A percentile compares a stretch with the other conserved stretches of the same genome.
Conservation (phyloP, 192 early-diverging fungal species). For the Podila epigama region DNA sequence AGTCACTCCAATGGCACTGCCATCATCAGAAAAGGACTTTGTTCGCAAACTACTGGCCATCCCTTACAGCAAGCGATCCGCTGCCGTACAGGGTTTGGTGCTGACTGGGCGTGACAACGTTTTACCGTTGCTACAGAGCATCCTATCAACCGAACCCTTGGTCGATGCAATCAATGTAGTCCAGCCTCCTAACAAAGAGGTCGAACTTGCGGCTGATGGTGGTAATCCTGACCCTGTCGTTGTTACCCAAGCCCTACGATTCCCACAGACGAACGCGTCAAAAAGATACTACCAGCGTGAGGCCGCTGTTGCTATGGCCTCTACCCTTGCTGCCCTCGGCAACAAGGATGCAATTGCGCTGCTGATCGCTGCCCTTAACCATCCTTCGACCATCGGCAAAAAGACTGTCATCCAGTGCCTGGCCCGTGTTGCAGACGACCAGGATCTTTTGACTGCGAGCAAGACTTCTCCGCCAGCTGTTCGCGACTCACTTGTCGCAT, state of each 20-base stretch:
- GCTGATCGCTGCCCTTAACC: slow-evolving; percentile 12
- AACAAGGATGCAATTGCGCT: slow-evolving; percentile 3
- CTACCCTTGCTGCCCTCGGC: slow-evolving; percentile 7
- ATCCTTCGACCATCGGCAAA: slow-evolving; percentile 28
- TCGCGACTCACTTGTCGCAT: slow-evolving; percentile 12
- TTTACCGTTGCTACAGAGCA: slow-evolving; percentile 9
- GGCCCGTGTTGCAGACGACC: slow-evolving; percentile 15
- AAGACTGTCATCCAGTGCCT: slow-evolving; percentile 20
- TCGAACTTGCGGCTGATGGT: slow-evolving; percentile 24
- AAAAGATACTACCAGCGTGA: slow-evolving; percentile 23
- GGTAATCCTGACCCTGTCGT: slow-evolving; percentile 26
- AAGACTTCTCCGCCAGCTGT: slow-evolving; percentile 19
- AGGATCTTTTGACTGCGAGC: slow-evolving; percentile 17
- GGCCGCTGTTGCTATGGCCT: slow-evolving; percentile 14
- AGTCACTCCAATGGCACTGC: slow-evolving; percentile 4
- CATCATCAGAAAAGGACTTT: slow-evolving; percentile 20
- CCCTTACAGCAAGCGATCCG: slow-evolving; percentile 14
- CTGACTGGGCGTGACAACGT: slow-evolving; percentile 2
- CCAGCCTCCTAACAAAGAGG: slow-evolving; percentile 8
- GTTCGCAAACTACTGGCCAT: not conserved
- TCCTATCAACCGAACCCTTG: slow-evolving; percentile 14
- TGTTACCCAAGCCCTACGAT: slow-evolving; percentile 5
- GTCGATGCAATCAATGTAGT: slow-evolving; percentile 7
- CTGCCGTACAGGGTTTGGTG: slow-evolving; percentile 11
- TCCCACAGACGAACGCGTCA: slow-evolving; percentile 38